Evolutionary conservation across 352 stramenopile genomes (phyloP), one percentile per base, ranked within the genome.

Genomic region (Thalassiosira hispida): DNA sequence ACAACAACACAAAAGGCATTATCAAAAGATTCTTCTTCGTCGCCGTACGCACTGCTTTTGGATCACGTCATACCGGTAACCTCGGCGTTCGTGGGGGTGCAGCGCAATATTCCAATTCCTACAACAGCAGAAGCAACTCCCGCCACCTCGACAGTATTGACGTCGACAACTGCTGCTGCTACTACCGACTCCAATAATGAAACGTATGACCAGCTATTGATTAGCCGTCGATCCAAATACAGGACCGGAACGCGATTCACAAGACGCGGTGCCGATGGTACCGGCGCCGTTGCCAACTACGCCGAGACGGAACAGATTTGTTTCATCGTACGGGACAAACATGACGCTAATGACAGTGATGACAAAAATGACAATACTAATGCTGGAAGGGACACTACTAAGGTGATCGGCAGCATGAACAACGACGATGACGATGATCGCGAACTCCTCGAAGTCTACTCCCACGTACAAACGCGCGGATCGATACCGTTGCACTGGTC

Each of bases 401-500:
- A 31, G 40, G n/a, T n/a, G 8, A 12, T 35, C 27, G 22, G 46
- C 38, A 61, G 31, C 84, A 93, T 64, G 94, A 85, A 95, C 29
- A 59, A 46, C 94, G 51, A 92, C 87, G 61, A 61, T 78, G 1
- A 88, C 93, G 46, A 84, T 85, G 1, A 68, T 55, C 89, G 85
- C 67, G 75, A 82, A 22, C 83, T 95, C 60, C 85, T 86, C n/a
- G 84, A 90, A 25, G 74, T 97, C 44, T 95, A 90, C 79, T 96
- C 92, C 62, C 96, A 96, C 80, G 92, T 98, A 20, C 95, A 99
- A 84, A 98, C 97, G 35, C 94, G 97, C 11, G 97, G 97, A 29
- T 98, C 95, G 18, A 98, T 99, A 57, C 97, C 97, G 18, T 72
- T 98, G 6, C 92, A 96, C 59, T 99, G 97, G 97, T 90, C 80